phyloP scores from a whole-genome alignment of 495 filamentous ascomycete species.

The Chaetomidium leptoderma region DNA sequence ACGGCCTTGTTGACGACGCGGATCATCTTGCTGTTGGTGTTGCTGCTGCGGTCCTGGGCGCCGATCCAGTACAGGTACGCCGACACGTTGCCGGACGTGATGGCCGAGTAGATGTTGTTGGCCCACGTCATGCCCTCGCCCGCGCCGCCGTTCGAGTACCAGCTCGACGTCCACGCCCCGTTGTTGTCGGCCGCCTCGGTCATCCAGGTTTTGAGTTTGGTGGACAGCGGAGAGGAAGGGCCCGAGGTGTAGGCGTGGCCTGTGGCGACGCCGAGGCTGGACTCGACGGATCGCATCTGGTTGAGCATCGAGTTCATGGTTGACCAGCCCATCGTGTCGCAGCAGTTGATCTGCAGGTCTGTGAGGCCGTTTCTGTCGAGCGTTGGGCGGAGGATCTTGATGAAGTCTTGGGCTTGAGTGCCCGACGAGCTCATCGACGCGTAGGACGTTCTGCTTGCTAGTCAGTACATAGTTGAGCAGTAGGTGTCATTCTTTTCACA shows the following conservation, averaged over 20 bases:
- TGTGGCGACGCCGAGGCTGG: conserved; percentile 41
- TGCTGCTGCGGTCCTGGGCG: conserved; percentile 37
- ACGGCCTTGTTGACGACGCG: conserved; percentile 31
- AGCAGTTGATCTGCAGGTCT: conserved; percentile 45
- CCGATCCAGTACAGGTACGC: conserved; percentile 55
- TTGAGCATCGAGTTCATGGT: conserved; percentile 37
- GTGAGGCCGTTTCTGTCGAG: conserved; percentile 37
- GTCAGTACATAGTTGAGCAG: not conserved
- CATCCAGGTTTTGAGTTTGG: conserved; percentile 42
- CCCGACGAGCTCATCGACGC: conserved; percentile 43
- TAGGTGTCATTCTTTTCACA: too few species aligned
- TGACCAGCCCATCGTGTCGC: conserved; percentile 50
- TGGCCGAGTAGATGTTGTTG: conserved; percentile 44
- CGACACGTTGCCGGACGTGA: conserved; percentile 42
- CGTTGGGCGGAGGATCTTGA: conserved; percentile 45
- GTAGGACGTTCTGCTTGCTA: conserved; percentile 36
- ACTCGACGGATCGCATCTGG: conserved; percentile 40
- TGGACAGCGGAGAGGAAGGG: conserved; percentile 38
- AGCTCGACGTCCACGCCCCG: conserved; percentile 42
- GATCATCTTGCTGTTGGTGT: conserved; percentile 42
- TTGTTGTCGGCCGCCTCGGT: conserved; percentile 51
- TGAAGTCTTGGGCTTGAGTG: conserved; percentile 51
- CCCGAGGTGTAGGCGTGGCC: conserved; percentile 45
- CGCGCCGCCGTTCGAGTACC: conserved; percentile 44
- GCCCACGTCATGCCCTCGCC: conserved; percentile 57